These are phyloP conservation scores for Brassica incana DNA, from an alignment of 345 rosid species.

Conservation along the genomic window DNA sequence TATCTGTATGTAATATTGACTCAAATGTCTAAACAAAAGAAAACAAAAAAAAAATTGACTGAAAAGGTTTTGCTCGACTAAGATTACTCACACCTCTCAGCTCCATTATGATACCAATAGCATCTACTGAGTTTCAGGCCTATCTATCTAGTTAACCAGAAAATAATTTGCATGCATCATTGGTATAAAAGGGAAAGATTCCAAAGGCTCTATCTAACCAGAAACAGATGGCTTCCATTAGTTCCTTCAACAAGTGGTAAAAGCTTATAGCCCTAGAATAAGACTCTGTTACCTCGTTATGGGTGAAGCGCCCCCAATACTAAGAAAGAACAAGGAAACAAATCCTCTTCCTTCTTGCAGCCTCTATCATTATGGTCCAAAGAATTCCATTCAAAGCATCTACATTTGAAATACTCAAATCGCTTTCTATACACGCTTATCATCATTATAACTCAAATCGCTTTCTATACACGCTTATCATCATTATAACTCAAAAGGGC, in stretches of 20 bases:
- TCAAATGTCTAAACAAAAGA: neutral
- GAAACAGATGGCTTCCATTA: neutral
- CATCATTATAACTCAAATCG: too few species aligned
- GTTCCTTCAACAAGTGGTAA: slow-evolving; percentile 3
- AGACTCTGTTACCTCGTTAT: slow-evolving; percentile 22
- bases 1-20: slow-evolving; percentile 2
- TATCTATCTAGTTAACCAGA: slow-evolving; percentile 2
- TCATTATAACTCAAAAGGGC: neutral
- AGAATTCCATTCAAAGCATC: slow-evolving; percentile 52
- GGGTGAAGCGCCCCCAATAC: neutral
- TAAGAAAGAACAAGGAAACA: neutral
- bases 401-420: slow-evolving; percentile 30
- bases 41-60: slow-evolving; percentile 18
- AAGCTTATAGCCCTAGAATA: neutral
- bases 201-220: slow-evolving; percentile 5
- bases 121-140: neutral
- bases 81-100: slow-evolving; percentile 1
- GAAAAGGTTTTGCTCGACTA: neutral
- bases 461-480: too few species aligned
- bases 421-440: neutral
- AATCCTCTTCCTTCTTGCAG: neutral
- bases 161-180: neutral
- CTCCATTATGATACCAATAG: neutral
- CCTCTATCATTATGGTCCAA: slow-evolving; percentile 8
- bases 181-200: neutral